Conservation (phyloP, 305 asterid genomes). For the Fraxinus angustifolia region DNA sequence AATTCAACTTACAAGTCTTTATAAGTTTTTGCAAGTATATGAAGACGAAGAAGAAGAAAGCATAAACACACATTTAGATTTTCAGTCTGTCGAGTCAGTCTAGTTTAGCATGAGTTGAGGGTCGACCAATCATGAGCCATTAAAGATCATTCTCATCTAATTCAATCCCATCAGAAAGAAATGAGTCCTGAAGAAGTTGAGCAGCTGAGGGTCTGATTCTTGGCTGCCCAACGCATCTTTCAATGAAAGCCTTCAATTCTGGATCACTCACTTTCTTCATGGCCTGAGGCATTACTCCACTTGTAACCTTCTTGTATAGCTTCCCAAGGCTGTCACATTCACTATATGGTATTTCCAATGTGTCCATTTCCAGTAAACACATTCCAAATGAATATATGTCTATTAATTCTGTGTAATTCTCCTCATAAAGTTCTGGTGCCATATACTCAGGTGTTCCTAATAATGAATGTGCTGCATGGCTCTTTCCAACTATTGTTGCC, state of each 20-base stretch:
- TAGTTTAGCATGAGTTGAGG: neutral
- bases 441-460: conserved; percentile 53
- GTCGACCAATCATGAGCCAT: neutral
- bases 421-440: conserved; percentile 54
- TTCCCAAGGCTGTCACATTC: conserved; percentile 46
- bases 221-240: conserved; percentile 42
- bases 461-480: conserved; percentile 41
- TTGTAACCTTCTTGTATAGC: conserved; percentile 45
- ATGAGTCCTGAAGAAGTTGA: conserved; percentile 40
- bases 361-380: conserved; percentile 49
- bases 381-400: conserved; percentile 49
- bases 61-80: neutral
- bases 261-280: conserved; percentile 44
- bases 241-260: conserved; percentile 42
- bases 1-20: neutral
- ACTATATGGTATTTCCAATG: conserved; percentile 38
- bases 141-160: conserved; percentile 22
- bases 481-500: conserved; percentile 44
- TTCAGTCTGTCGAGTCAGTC: neutral
- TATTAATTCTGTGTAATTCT: conserved; percentile 38
- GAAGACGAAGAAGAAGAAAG: neutral
- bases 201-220: conserved; percentile 44
- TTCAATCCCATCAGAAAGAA: conserved; percentile 34
- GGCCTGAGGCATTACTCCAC: conserved; percentile 43
- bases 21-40: neutral